Evolutionary conservation across 139 green algal genomes (phyloP), one percentile per base, ranked within the genome.

Genomic region (Volvox africanus): DNA sequence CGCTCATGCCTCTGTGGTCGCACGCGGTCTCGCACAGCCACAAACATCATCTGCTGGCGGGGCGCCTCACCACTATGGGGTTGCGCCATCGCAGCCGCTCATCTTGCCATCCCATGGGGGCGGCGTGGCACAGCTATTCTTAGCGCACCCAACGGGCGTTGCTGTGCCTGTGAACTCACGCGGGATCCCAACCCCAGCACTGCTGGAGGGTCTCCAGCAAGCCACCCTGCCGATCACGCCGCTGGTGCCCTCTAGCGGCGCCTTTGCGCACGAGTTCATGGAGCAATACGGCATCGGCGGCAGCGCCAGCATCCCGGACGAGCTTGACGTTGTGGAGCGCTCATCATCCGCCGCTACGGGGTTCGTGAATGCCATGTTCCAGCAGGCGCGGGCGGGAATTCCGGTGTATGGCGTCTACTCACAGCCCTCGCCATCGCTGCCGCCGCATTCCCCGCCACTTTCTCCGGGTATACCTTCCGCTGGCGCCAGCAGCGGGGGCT

Each of bases 361-460:
- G 71, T 92, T 89, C 61, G 65, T 61, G 32, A 92, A 92, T 75
- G 73, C 89, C 62, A 81, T 87, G 50, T 92, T 89, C 61, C n/a
- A 86, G 37, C 71, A 75, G 50, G 20, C 73, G 6, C 86, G 73
- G 0, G 30, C n/a, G 71, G 1, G 1, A 61, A 55, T 90, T 50
- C 86, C 86, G 0, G 50, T 61, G 0, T 90, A 90, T 75, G 73
- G 86, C 71, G 26, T 62, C 9, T 21, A 61, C 32, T 24, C 36
- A 44, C 84, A 37, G 67, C 35, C 67, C 18, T 62, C 83, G 22
- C 82, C 82, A 26, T 50, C 82, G 22, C 19, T 76, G 62, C 68
- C 85, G 36, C 73, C 50, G 12, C 35, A 79, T 19, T 80, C 83
- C 17, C 84, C 71, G 69, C 69, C 71, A 0, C 16, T 88, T 33